phyloP scores from a whole-genome alignment of 2,329 filamentous ascomycete species.

The Sporothrix variecibatus region DNA sequence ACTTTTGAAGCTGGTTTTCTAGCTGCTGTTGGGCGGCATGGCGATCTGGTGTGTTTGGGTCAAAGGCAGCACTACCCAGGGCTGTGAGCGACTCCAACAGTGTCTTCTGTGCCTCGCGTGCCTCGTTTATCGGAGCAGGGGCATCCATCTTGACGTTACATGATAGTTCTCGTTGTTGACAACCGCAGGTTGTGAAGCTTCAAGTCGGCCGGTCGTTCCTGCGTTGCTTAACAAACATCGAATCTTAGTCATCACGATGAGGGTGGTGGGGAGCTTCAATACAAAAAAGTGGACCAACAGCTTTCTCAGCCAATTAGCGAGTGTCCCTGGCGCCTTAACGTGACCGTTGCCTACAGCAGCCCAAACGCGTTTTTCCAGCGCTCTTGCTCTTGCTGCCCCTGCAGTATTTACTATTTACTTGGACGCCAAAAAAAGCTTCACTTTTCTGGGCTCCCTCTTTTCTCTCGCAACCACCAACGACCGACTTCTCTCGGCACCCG shows the following conservation, averaged over 20 bases:
- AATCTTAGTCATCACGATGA: conserved; percentile 15
- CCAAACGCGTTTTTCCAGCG: conserved; percentile 23
- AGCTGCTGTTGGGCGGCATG: conserved; percentile 44
- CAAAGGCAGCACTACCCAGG: conserved; percentile 53
- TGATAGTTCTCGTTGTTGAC: neutral
- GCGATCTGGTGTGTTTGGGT: conserved; percentile 42
- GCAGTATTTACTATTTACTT: conserved; percentile 27
- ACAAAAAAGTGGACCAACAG: neutral
- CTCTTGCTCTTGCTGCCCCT: neutral
- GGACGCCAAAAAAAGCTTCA: conserved; percentile 26
- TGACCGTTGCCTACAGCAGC: conserved; percentile 23
- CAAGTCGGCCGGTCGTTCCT: neutral
- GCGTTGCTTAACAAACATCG: neutral
- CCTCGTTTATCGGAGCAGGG: conserved; percentile 15
- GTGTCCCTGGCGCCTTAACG: neutral
- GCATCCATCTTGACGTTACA: conserved; percentile 27
- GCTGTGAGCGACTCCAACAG: conserved; percentile 42
- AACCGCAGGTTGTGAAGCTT: neutral
- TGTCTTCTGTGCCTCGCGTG: conserved; percentile 1
- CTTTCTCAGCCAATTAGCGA: neutral
- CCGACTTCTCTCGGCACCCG: neutral
- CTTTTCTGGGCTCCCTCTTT: neutral
- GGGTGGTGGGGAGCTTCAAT: neutral
- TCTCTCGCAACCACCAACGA: neutral
- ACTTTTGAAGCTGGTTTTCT: conserved; percentile 53